phyloP scores from a whole-genome alignment of 768 basidiomycete species.

The Hydnomerulius pinastri region DNA sequence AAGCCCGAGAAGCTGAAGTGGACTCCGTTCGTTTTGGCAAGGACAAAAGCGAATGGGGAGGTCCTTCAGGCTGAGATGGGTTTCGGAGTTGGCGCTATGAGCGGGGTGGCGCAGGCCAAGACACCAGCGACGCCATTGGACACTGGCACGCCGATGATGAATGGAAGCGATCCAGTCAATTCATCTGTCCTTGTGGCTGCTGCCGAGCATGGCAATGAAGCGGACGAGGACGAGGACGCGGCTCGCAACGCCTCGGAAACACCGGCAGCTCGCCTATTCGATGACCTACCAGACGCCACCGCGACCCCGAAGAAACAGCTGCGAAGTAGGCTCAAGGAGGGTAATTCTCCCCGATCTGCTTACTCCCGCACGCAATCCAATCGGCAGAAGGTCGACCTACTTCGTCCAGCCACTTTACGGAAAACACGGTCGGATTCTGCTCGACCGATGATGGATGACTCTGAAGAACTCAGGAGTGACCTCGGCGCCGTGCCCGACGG shows the following conservation, averaged over 20 bases:
- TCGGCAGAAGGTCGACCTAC: neutral
- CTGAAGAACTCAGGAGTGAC: conserved; percentile 7
- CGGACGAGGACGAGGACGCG: neutral
- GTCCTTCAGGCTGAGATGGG: conserved; percentile 22
- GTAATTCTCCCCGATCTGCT: conserved; percentile 5
- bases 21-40: conserved; percentile 85
- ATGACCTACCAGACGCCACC: conserved; percentile 24
- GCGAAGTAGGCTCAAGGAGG: conserved; percentile 16
- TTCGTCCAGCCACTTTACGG: neutral
- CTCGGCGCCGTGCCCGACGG: conserved; percentile 10
- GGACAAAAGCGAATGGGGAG: conserved; percentile 36
- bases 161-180: conserved; percentile 17
- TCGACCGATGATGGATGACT: conserved; percentile 16
- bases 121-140: conserved; percentile 22
- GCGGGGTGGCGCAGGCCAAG: conserved; percentile 1
- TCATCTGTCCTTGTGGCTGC: conserved; percentile 15
- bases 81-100: conserved; percentile 12
- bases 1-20: conserved; percentile 89
- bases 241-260: conserved; percentile 11
- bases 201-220: conserved; percentile 16
- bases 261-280: conserved; percentile 33
- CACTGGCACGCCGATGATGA: conserved; percentile 22
- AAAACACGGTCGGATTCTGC: conserved; percentile 20
- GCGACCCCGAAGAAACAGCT: conserved; percentile 22
- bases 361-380: conserved; percentile 17